Evolutionary conservation across 805 yeast species (phyloP).

Genomic region (Dipodascopsis uninucleata): DNA sequence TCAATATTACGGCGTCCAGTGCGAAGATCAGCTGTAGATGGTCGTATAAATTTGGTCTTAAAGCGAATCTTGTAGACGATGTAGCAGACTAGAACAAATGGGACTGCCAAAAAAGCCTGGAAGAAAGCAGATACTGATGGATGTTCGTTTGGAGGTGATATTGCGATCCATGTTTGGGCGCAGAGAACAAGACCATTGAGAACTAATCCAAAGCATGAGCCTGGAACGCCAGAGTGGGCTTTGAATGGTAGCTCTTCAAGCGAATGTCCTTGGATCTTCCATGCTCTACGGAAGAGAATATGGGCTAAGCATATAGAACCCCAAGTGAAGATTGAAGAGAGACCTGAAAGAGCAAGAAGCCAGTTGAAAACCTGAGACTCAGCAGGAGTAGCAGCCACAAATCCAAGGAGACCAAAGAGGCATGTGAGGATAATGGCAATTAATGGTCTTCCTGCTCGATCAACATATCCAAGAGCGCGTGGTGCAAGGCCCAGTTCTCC

Average conservation of each 20-base stretch:
- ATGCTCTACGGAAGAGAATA: constrained; percentile 61
- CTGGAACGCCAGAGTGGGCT: constrained; percentile 64
- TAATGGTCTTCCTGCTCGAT: constrained; percentile 73
- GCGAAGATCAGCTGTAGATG: constrained; percentile 54
- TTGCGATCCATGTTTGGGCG: constrained; percentile 80
- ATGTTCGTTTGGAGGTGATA: constrained; percentile 56
- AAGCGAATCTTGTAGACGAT: constrained; percentile 50
- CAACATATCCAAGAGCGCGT: constrained; percentile 59
- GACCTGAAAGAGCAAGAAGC: constrained; percentile 73
- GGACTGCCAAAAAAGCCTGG: constrained; percentile 51
- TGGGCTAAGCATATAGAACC: constrained; percentile 67
- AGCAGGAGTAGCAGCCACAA: constrained; percentile 57
- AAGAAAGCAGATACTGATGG: constrained; percentile 46
- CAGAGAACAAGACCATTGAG: constrained; percentile 59
- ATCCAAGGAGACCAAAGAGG: constrained; percentile 54
- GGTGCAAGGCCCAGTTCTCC: constrained; percentile 68
- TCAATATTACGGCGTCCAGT: constrained; percentile 62
- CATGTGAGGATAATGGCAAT: constrained; percentile 53
- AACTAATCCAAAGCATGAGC: constrained; percentile 61
- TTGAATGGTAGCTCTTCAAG: constrained; percentile 63
- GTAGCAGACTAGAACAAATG: constrained; percentile 44
- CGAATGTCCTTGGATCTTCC: constrained; percentile 61
- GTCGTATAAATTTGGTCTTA: constrained; percentile 42
- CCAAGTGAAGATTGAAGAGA: constrained; percentile 79
- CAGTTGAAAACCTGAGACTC: constrained; percentile 57